phyloP scores from a whole-genome alignment of 257 asterid genomes.

The Orobanche coerulescens region DNA sequence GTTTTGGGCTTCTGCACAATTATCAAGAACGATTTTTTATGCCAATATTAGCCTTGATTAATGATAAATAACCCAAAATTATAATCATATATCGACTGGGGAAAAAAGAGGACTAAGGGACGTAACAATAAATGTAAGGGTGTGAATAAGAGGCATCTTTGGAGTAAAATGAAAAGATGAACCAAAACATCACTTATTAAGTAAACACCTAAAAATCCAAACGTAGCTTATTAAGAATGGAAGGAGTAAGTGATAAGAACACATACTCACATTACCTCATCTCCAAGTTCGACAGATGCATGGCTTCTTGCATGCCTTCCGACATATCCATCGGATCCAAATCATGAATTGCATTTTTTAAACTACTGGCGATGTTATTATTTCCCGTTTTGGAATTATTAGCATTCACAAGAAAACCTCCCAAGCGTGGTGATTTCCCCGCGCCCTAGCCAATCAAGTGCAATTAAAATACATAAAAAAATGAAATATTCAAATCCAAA shows the following conservation, averaged over 20 bases:
- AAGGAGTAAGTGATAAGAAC: constrained; percentile 29
- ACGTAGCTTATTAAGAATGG: too few species aligned
- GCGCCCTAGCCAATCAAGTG: constrained; percentile 53
- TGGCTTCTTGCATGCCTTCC: constrained; percentile 98
- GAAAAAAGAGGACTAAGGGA: too few species aligned
- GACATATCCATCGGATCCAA: constrained; percentile 93
- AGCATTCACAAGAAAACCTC: constrained; percentile 57
- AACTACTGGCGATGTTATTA: constrained; percentile 34
- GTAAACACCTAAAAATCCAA: too few species aligned
- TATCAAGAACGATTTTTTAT: too few species aligned
- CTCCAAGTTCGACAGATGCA: constrained; percentile 93
- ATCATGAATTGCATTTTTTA: constrained; percentile 45
- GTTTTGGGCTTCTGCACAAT: too few species aligned
- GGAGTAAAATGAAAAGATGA: too few species aligned
- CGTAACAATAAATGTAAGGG: too few species aligned
- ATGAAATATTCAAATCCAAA: constrained; percentile 9
- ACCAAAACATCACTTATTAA: too few species aligned
- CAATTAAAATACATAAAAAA: constrained; percentile 21
- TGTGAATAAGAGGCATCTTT: too few species aligned
- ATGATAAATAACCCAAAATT: too few species aligned
- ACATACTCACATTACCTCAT: constrained; percentile 79
- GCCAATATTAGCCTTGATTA: too few species aligned
- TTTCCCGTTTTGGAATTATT: constrained; percentile 62
- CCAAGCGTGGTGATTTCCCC: constrained; percentile 63
- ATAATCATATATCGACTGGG: too few species aligned